phyloP scores from a whole-genome alignment of 1,139 yeast species.

The Yamadazyma atmosphaerica region DNA sequence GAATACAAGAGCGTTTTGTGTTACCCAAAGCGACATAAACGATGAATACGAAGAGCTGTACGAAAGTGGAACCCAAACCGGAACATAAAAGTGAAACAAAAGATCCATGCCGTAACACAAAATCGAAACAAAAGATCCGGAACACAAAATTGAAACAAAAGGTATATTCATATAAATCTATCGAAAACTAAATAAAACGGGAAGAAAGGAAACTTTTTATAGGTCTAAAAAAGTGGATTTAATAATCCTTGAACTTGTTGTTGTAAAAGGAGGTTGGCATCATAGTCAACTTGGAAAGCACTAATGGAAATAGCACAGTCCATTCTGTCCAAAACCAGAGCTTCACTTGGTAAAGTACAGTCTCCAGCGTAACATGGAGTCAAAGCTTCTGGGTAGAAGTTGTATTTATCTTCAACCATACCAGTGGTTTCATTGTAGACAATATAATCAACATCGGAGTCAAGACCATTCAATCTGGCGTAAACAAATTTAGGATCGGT shows the following conservation, averaged over 20 bases:
- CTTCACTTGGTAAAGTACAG: constrained; percentile 39
- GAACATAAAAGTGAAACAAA: no score
- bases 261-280: constrained; percentile 33
- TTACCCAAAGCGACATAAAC: no score
- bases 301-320: constrained; percentile 38
- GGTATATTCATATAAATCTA: background rate
- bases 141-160: no score
- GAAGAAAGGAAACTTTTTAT: background rate
- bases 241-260: constrained; percentile 14
- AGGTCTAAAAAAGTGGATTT: constrained; percentile 1
- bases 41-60: no score
- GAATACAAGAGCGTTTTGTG: no score
- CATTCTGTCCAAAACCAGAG: constrained; percentile 20
- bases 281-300: constrained; percentile 43
- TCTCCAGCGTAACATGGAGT: constrained; percentile 33
- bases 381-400: constrained; percentile 20
- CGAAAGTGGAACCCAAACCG: no score
- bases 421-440: constrained; percentile 30
- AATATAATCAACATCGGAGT: constrained; percentile 30
- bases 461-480: constrained; percentile 39
- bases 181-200: background rate
- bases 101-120: background rate
- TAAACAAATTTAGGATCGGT: constrained; percentile 32
- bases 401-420: constrained; percentile 18
- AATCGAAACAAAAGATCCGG: no score